Evolutionary conservation across 805 yeast genomes (phyloP).

Genomic region (Metschnikowia noctiluminum): DNA sequence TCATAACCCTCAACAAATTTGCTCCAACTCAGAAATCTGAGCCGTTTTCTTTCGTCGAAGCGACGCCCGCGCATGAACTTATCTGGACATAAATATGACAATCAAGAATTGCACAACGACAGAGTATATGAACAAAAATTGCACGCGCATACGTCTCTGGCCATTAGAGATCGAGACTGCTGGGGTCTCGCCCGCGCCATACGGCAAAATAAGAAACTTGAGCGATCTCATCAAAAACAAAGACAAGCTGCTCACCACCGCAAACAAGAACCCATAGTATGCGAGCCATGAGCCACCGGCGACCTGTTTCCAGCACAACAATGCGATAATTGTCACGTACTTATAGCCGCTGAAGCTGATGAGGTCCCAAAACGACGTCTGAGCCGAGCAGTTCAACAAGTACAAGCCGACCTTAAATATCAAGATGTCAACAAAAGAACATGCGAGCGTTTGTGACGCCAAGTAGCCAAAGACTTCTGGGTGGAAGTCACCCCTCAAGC

Average conservation of each 20-base stretch:
- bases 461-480: slow-evolving; percentile 89
- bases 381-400: slow-evolving; percentile 65
- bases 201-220: slow-evolving; percentile 63
- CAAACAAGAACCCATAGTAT: slow-evolving; percentile 33
- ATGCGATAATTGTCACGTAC: slow-evolving; percentile 73
- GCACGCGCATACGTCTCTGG: slow-evolving; percentile 77
- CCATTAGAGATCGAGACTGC: slow-evolving; percentile 60
- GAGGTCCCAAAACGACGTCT: slow-evolving; percentile 66
- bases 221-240: slow-evolving; percentile 68
- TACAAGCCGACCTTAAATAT: slow-evolving; percentile 81
- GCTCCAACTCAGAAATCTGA: no score
- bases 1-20: no score
- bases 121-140: slow-evolving; percentile 81
- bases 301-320: slow-evolving; percentile 50
- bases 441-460: slow-evolving; percentile 82
- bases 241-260: slow-evolving; percentile 44
- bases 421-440: slow-evolving; percentile 70
- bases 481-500: slow-evolving; percentile 84
- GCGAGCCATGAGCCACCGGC: slow-evolving; percentile 32
- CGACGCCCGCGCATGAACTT: neutral
- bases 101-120: slow-evolving; percentile 74
- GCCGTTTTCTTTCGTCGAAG: no score
- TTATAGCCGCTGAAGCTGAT: slow-evolving; percentile 92
- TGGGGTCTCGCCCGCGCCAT: slow-evolving; percentile 36
- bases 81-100: slow-evolving; percentile 61